Evolutionary conservation across 208 protist species (phyloP), one percentile per base, ranked within the genome.

Genomic region (Tritrichomonas foetus): DNA sequence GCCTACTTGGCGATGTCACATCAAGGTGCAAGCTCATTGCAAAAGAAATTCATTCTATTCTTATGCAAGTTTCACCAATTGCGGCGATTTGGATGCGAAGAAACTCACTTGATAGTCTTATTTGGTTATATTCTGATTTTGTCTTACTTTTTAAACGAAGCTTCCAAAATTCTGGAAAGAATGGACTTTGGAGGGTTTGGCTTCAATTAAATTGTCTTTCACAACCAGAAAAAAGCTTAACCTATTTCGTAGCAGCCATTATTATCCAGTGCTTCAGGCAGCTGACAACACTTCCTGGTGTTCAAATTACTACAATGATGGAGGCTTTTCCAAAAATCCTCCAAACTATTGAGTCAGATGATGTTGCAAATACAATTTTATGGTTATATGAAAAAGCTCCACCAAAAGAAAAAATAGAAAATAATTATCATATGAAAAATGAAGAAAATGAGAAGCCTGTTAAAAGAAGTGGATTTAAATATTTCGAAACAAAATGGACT

Each of bases 91-190:
- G 74, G 74, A 82, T 82, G 74, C 33, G 39, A 30, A 3, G 74
- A 2, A 82, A 82, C 30, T 25, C 11, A 25, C 41, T 82, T 14
- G 50, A 82, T n/a, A 41, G 41, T n/a, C 41, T 82, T 49, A 20
- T 82, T 50, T 82, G 74, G 74, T 82, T 33, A 20, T 82, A 82
- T 53, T 82, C 74, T 11, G 74, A 82, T 50, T 82, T 82, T 36
- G 74, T 82, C 14, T 30, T 82, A n/a, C 41, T 82, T 2, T 82
- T 82, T 36, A 82, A 82, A 30, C 33, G 74, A 30, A 50, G 41
- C 47, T 82, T 82, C 41, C 33, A 14, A 50, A 14, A 82, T 3
- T n/a, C n/a, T n/a, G n/a, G n/a, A n/a, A n/a, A n/a, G n/a, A n/a
- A n/a, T n/a, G n/a, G n/a, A n/a, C 47, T 82, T 53, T 82, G 74